Evolutionary conservation across 1,284 basidiomycete species (phyloP).

Genomic region (Ganoderma multipileum): DNA sequence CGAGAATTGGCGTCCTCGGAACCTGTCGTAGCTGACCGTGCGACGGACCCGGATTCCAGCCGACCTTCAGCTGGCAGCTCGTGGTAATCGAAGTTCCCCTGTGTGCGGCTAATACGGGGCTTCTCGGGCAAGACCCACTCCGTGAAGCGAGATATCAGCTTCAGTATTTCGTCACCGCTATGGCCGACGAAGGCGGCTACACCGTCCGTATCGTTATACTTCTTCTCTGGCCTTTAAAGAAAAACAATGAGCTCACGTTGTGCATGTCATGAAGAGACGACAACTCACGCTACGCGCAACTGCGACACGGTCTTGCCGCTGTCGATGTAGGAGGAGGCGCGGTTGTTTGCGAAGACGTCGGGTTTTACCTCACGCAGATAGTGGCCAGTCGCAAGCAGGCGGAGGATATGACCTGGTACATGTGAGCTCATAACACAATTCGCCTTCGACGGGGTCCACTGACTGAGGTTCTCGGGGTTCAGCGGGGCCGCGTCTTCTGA

Average conservation of each 20-base stretch:
- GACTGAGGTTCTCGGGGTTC: conserved; percentile 14
- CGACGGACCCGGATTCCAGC: too few relatives aligned
- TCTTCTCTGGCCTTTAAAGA: conserved; percentile 42
- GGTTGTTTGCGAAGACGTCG: conserved; percentile 43
- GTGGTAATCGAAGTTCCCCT: too few relatives aligned
- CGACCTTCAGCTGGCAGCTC: too few relatives aligned
- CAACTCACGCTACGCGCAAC: conserved; percentile 41
- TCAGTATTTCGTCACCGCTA: conserved; percentile 27
- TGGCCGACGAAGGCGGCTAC: conserved; percentile 32
- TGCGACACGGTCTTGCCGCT: conserved; percentile 57
- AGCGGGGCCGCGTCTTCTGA: conserved; percentile 15
- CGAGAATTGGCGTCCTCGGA: too few relatives aligned
- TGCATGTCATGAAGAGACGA: too few relatives aligned
- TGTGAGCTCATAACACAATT: neutral
- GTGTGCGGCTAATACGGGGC: too few relatives aligned
- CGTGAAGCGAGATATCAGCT: conserved; percentile 10
- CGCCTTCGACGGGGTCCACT: neutral
- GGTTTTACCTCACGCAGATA: conserved; percentile 39
- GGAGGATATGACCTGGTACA: conserved; percentile 35
- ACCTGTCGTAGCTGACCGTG: too few relatives aligned
- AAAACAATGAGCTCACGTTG: too few relatives aligned
- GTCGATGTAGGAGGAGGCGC: conserved; percentile 49
- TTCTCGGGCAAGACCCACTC: too few relatives aligned
- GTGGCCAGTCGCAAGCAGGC: conserved; percentile 39
- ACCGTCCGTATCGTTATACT: conserved; percentile 37